phyloP scores from a whole-genome alignment of 78 protist genomes.

The Dictyostelium intermedium region DNA sequence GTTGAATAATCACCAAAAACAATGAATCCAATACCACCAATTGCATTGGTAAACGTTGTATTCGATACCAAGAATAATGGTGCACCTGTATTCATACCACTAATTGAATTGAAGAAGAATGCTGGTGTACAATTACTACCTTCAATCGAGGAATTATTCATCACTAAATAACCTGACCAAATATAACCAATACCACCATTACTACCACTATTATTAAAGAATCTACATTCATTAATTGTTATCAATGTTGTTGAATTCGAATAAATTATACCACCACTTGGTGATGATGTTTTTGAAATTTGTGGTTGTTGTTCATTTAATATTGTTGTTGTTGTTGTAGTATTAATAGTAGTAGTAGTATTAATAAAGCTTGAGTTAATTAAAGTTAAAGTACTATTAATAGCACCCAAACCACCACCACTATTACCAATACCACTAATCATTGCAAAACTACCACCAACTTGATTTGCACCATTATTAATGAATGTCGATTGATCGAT shows the following conservation, averaged over 20 bases:
- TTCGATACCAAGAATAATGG: not conserved
- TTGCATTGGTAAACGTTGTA: not conserved
- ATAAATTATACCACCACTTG: not conserved
- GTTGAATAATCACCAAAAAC: not conserved
- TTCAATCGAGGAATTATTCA: not conserved
- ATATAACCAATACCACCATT: not conserved
- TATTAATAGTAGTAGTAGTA: not conserved
- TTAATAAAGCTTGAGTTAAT: not conserved
- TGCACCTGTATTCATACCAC: not conserved
- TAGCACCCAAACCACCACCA: not conserved
- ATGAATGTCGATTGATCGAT: not conserved
- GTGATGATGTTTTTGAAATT: not conserved
- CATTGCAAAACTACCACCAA: not conserved
- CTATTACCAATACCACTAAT: not conserved
- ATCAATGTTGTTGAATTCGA: not conserved
- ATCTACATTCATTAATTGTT: not conserved
- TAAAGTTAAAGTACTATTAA: not conserved
- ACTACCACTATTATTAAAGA: not conserved
- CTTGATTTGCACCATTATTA: not conserved
- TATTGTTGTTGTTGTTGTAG: not conserved
- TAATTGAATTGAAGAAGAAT: not conserved
- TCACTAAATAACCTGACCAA: not conserved
- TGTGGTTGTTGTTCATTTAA: no score
- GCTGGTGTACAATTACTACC: not conserved
- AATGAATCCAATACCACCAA: not conserved